Percentiles rank a stretch among this genome's conserved stretches.
These are phyloP conservation scores for Trifolium subterraneum DNA, from an alignment of 306 rosid genomes.

Conservation along the genomic window DNA sequence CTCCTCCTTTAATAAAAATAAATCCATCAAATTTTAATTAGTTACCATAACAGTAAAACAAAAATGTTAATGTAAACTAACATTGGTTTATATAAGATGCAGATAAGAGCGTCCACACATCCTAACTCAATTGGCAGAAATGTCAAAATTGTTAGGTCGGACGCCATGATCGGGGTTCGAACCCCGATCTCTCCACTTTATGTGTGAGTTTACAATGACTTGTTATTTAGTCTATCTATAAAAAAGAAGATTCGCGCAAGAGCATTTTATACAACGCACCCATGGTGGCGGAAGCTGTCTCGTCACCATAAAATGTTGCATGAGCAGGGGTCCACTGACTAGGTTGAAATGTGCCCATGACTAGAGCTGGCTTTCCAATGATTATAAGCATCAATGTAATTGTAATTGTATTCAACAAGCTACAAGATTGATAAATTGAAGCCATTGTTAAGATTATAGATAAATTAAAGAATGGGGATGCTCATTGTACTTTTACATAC, in stretches of 20 bases:
- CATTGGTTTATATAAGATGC: too few species aligned
- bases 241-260: too few species aligned
- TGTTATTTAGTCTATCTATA: too few species aligned
- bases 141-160: too few species aligned
- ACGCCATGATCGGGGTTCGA: too few species aligned
- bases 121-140: too few species aligned
- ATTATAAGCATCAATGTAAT: slow-evolving; percentile 43
- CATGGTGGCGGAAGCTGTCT: slow-evolving; percentile 78
- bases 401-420: slow-evolving; percentile 42
- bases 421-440: slow-evolving; percentile 42
- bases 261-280: slow-evolving; percentile 47
- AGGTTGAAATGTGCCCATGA: slow-evolving; percentile 48
- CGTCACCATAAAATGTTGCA: slow-evolving; percentile 95
- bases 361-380: slow-evolving; percentile 34
- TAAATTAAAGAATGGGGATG: slow-evolving; percentile 32
- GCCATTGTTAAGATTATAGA: slow-evolving; percentile 50
- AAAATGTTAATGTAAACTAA: neutral
- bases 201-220: too few species aligned
- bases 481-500: slow-evolving; percentile 14
- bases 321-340: slow-evolving; percentile 68
- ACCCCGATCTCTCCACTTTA: too few species aligned
- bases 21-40: neutral
- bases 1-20: slow-evolving; percentile 61
- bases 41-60: neutral
- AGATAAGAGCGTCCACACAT: too few species aligned